Evolutionary conservation across 306 rosid species (phyloP).

Genomic region (Acacia confusa): DNA sequence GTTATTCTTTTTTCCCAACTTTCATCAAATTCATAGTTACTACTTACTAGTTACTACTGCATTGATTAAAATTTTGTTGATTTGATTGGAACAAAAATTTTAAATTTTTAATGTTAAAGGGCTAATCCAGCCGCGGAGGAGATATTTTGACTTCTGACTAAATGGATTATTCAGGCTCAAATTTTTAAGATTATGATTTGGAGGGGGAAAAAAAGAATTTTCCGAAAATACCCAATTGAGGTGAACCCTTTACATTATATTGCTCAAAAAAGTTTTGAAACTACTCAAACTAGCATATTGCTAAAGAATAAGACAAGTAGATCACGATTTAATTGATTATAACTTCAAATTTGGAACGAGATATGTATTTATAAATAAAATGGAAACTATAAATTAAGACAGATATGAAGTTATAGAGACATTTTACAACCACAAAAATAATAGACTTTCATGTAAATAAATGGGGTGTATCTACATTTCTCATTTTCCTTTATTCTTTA

Average conservation of each 20-base stretch:
- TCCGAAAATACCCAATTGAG: background rate
- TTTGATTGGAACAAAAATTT: background rate
- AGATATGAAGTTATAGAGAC: no score
- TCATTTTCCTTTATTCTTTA: conserved; percentile 3
- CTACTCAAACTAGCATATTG: no score
- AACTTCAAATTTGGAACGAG: no score
- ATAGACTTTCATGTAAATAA: no score
- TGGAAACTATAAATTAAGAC: no score
- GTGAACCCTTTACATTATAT: background rate
- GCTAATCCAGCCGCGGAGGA: background rate
- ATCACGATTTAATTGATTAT: no score
- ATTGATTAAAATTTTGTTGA: no score
- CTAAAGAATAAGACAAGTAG: background rate
- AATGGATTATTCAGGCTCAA: background rate
- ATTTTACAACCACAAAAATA: no score
- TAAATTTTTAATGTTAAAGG: background rate
- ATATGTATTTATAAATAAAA: no score
- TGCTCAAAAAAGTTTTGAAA: no score
- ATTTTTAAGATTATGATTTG: background rate
- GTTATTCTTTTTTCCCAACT: background rate
- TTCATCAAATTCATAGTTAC: background rate
- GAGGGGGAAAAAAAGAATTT: background rate
- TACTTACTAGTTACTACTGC: background rate
- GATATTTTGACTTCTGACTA: background rate
- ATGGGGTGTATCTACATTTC: background rate